Percentiles rank a stretch among this genome's conserved stretches.
phyloP scores from a whole-genome alignment of 2,329 filamentous ascomycete genomes.

The Emergomyces orientalis region DNA sequence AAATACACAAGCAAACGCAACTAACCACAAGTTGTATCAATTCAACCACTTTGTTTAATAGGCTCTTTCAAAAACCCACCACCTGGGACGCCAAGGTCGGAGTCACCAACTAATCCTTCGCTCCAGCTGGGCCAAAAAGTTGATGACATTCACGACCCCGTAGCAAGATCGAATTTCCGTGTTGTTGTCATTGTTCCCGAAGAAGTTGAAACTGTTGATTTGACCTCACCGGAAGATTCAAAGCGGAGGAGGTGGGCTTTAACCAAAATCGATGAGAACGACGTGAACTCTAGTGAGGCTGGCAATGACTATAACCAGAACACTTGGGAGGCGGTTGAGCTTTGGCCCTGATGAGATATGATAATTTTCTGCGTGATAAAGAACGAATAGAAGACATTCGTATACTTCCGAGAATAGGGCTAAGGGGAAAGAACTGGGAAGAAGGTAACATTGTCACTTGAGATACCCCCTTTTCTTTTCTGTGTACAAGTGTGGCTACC shows the following conservation, averaged over 20 bases:
- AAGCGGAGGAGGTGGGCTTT: constrained; percentile 60
- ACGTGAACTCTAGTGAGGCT: constrained; percentile 21
- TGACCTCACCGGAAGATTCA: constrained; percentile 55
- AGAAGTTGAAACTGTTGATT: constrained; percentile 64
- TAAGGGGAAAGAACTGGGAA: neutral
- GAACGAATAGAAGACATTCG: neutral
- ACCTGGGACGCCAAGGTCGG: constrained; percentile 53
- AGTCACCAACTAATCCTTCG: constrained; percentile 39
- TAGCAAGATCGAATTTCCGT: constrained; percentile 67
- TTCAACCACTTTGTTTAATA: constrained; percentile 8
- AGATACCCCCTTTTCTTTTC: too few relatives aligned
- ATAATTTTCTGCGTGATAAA: neutral
- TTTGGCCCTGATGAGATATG: constrained; percentile 48
- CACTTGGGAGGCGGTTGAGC: constrained; percentile 58
- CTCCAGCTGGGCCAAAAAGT: constrained; percentile 54
- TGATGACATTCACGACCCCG: constrained; percentile 56
- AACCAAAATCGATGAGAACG: constrained; percentile 34
- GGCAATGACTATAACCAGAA: constrained; percentile 14
- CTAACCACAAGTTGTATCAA: neutral
- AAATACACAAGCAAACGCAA: neutral
- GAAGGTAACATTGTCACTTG: neutral
- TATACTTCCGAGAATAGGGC: neutral
- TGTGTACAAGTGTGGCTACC: neutral
- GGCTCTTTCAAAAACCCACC: constrained; percentile 64
- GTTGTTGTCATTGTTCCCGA: constrained; percentile 79